A percentile compares a stretch with the other conserved stretches of the same genome.
Conservation (phyloP, 176 grass and related monocot genomes). For the Calamus simplicifolius region DNA sequence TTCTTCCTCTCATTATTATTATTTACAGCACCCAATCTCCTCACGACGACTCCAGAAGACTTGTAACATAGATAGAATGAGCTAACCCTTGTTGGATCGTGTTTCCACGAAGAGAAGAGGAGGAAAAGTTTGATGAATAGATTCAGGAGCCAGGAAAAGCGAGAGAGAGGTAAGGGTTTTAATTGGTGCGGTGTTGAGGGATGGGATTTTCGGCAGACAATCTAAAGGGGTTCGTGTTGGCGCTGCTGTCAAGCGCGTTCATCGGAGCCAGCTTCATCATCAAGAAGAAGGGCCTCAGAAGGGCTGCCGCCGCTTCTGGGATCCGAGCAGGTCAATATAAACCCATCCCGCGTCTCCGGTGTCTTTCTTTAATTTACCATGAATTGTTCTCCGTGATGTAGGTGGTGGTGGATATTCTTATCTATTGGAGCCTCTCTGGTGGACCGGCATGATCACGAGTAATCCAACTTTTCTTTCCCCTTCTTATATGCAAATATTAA, state of each 20-base stretch:
- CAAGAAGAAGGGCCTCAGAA: slow-evolving; percentile 94
- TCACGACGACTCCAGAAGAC: no score
- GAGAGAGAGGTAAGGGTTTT: no score
- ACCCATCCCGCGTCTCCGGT: background rate
- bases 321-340: slow-evolving; percentile 58
- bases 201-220: slow-evolving; percentile 72
- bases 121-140: no score
- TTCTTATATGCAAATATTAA: background rate
- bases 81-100: no score
- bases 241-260: slow-evolving; percentile 85
- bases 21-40: no score
- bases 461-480: slow-evolving; percentile 22
- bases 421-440: slow-evolving; percentile 90
- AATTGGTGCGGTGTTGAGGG: background rate
- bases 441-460: slow-evolving; percentile 97
- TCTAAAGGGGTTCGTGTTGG: slow-evolving; percentile 69
- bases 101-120: no score
- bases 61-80: no score
- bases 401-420: slow-evolving; percentile 89
- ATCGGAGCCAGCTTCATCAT: slow-evolving; percentile 97
- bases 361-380: background rate
- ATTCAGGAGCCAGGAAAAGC: no score
- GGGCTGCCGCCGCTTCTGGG: slow-evolving; percentile 69
- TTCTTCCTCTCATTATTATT: no score
- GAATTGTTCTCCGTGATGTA: slow-evolving; percentile 24